Conservation (phyloP, 1,284 basidiomycete species). For the Phlebopus sp. region DNA sequence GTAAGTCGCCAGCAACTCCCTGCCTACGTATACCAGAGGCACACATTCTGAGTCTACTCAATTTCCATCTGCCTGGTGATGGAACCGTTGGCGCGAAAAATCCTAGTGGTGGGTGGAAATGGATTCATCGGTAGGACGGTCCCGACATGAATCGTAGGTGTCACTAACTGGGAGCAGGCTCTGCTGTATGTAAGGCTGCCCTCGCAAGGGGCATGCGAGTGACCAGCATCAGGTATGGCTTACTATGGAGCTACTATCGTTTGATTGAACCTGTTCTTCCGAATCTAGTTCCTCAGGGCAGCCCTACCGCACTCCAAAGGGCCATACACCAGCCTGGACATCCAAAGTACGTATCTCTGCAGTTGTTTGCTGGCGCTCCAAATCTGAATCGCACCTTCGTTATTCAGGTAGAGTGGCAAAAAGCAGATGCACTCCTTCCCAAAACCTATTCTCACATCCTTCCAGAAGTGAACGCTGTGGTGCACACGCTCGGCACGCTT, state of each 20-base stretch:
- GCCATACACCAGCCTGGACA: constrained; percentile 87
- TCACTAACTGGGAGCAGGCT: constrained; percentile 54
- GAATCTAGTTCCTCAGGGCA: constrained; percentile 73
- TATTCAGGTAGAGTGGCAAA: constrained; percentile 76
- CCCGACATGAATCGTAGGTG: constrained; percentile 1
- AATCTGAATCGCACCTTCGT: constrained; percentile 4
- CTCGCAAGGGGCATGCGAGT: constrained; percentile 84
- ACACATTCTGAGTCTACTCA: not conserved
- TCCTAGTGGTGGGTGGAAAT: constrained; percentile 92
- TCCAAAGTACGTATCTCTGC: constrained; percentile 47
- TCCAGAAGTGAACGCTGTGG: constrained; percentile 69
- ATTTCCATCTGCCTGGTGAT: constrained; percentile 19
- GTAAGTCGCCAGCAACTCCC: too few species aligned
- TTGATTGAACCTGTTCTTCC: not conserved
- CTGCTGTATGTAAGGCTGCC: constrained; percentile 86
- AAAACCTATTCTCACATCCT: constrained; percentile 72
- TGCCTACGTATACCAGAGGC: too few species aligned
- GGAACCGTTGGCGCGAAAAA: constrained; percentile 47
- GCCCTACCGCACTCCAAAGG: constrained; percentile 85
- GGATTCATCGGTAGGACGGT: constrained; percentile 78
- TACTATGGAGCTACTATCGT: not conserved
- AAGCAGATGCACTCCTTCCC: constrained; percentile 77
- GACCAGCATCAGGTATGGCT: constrained; percentile 77
- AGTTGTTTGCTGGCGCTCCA: not conserved
- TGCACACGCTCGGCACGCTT: constrained; percentile 94